Evolutionary conservation across 2,329 filamentous ascomycete species (phyloP), one percentile per base, ranked within the genome.

Genomic region (Botrytis paeoniae): DNA sequence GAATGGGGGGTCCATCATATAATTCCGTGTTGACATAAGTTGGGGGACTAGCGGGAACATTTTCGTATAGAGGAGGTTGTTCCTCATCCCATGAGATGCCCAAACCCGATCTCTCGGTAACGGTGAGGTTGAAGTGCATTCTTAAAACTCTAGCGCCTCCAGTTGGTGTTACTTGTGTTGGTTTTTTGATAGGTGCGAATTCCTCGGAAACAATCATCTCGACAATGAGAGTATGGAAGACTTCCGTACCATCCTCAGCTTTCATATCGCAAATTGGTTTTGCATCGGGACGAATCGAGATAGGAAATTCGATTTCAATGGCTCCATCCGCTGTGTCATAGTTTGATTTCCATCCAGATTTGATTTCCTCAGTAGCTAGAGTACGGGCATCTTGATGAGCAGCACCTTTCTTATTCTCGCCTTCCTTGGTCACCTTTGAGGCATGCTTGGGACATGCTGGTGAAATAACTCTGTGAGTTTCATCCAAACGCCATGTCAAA

Each of bases 41-140:
- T 0, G 95, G 95, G 66, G 95, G 95, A 78, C 92, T 94, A 3
- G 90, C 91, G 0, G 95, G 95, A 60, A 98, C 94, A 80, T 98
- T 94, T 82, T 96, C 92, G 83, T 99, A 99, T 77, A 97, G 89
- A 0, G 95, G 95, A 20, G 95, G 95, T 80, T 93, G 91, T 85
- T 99, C 95, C 83, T 98, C 95, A 78, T 98, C 95, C 95, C 96
- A 99, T 78, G 92, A 93, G 78, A 99, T 95, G 69, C 95, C 95
- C 81, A 97, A 88, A 29, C 95, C 95, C 32, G 80, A 98, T 93
- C 95, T 94, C 83, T 98, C 95, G 6, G 95, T 98, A 72, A 98
- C 87, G 73, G 90, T 85, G 70, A 96, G 86, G 78, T 89, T 89
- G 85, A 98, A 98, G 81, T 97, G 93, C 88, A 97, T 98, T 76